A percentile compares a stretch with the other conserved stretches of the same genome.
Conservation (phyloP, 768 basidiomycete species). For the Hemileccinum impolitum region DNA sequence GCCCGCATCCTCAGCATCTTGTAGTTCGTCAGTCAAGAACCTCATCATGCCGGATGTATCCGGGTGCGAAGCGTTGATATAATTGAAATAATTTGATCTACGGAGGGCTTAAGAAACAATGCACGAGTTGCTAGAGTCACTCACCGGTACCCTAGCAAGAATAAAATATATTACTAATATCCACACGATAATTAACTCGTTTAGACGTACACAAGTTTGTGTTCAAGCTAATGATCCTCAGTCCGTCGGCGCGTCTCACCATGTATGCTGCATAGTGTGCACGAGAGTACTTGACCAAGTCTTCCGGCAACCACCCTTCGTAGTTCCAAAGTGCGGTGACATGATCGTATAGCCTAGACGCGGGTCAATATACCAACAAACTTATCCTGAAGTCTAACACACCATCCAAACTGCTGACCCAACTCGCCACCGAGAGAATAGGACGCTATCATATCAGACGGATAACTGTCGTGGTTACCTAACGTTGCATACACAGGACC, state of each 20-base stretch:
- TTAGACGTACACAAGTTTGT: conserved; percentile 65
- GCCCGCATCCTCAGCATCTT: conserved; percentile 72
- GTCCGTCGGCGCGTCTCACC: conserved; percentile 61
- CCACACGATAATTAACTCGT: neutral
- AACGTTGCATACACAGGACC: conserved; percentile 75
- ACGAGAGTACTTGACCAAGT: conserved; percentile 53
- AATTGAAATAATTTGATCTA: conserved; percentile 72
- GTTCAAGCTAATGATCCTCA: conserved; percentile 71
- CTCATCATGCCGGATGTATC: conserved; percentile 75
- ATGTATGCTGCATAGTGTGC: conserved; percentile 73
- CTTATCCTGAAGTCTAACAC: conserved; percentile 7
- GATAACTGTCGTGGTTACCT: conserved; percentile 77
- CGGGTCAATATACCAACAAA: neutral
- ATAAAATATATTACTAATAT: neutral
- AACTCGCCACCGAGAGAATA: conserved; percentile 52
- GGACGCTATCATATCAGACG: conserved; percentile 54
- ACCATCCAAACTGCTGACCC: conserved; percentile 66
- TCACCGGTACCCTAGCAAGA: conserved; percentile 32
- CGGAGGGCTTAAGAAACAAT: conserved; percentile 6
- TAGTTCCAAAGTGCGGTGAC: conserved; percentile 68
- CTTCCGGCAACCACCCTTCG: conserved; percentile 63
- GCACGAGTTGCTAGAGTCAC: conserved; percentile 3
- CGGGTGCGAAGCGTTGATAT: conserved; percentile 66
- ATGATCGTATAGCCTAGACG: conserved; percentile 70
- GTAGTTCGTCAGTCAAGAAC: conserved; percentile 74